A percentile compares a stretch with the other conserved stretches of the same genome.
These are phyloP conservation scores for Penicillium sp. DNA, from an alignment of 2,329 filamentous ascomycete species.

Conservation along the genomic window DNA sequence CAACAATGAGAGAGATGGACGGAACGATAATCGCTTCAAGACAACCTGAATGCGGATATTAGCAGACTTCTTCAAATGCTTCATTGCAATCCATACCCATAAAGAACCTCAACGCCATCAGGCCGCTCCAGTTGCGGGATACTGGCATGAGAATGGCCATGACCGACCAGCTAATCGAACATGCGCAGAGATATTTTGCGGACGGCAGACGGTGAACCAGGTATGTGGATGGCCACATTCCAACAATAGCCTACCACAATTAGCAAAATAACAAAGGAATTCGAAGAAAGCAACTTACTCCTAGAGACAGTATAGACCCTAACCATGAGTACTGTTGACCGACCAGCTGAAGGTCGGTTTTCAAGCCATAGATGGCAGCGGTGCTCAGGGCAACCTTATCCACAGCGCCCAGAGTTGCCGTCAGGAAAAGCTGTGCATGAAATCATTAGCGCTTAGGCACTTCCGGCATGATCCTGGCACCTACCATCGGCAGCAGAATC, in stretches of 20 bases:
- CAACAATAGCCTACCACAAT: constrained; percentile 47
- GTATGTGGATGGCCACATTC: constrained; percentile 48
- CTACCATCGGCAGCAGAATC: constrained; percentile 61
- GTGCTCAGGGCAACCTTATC: constrained; percentile 38
- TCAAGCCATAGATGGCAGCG: constrained; percentile 60
- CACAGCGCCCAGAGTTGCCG: constrained; percentile 34
- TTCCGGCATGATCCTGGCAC: constrained; percentile 26
- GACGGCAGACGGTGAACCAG: constrained; percentile 45
- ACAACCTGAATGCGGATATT: not conserved
- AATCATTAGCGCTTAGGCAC: too few species aligned
- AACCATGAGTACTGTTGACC: constrained; percentile 59
- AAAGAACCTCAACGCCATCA: constrained; percentile 19
- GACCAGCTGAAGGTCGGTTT: constrained; percentile 45
- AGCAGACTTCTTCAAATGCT: not conserved
- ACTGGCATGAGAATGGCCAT: constrained; percentile 29
- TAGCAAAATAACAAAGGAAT: not conserved
- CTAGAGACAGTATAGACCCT: constrained; percentile 37
- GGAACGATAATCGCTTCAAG: constrained; percentile 19
- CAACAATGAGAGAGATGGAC: constrained; percentile 16
- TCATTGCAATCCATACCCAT: not conserved
- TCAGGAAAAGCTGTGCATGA: constrained; percentile 28
- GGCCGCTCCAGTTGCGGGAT: constrained; percentile 12
- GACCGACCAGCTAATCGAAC: constrained; percentile 59
- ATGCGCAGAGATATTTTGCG: constrained; percentile 53
- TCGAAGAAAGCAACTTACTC: not conserved